A percentile compares a stretch with the other conserved stretches of the same genome.
These are phyloP conservation scores for Fonsecaea multimorphosa DNA, from an alignment of 2,329 filamentous ascomycete genomes.

Conservation along the genomic window DNA sequence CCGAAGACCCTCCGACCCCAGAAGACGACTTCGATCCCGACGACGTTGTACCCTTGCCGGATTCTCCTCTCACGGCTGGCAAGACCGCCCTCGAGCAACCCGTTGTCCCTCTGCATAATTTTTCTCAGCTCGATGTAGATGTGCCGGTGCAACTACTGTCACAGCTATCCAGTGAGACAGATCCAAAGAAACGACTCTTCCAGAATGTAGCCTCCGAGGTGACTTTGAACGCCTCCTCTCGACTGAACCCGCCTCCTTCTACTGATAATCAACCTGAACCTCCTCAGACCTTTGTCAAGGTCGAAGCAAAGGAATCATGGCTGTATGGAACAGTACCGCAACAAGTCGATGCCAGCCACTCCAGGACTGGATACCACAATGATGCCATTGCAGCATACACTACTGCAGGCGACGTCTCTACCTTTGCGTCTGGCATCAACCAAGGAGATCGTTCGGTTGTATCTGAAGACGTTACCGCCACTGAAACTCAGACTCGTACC, in stretches of 20 bases:
- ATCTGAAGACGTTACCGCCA: background rate
- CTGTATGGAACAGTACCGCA: background rate
- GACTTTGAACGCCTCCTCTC: background rate
- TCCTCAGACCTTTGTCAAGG: background rate
- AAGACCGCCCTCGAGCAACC: background rate
- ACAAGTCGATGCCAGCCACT: background rate
- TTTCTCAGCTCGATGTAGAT: background rate
- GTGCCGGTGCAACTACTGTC: background rate
- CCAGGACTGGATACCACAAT: background rate
- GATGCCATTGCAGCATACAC: background rate
- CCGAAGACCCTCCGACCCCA: background rate
- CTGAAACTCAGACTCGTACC: background rate
- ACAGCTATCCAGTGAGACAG: background rate
- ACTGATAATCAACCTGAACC: background rate
- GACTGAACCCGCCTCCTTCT: background rate
- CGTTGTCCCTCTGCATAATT: background rate
- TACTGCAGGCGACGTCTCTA: background rate
- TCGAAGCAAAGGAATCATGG: background rate
- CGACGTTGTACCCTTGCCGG: background rate
- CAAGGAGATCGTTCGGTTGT: background rate
- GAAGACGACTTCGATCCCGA: background rate
- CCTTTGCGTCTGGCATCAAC: conserved; percentile 6
- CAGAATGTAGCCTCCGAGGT: background rate
- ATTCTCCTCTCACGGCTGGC: background rate
- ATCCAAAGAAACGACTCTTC: background rate